Evolutionary conservation across 257 asterid species (phyloP).

Genomic region (Rubia yunnanensis): DNA sequence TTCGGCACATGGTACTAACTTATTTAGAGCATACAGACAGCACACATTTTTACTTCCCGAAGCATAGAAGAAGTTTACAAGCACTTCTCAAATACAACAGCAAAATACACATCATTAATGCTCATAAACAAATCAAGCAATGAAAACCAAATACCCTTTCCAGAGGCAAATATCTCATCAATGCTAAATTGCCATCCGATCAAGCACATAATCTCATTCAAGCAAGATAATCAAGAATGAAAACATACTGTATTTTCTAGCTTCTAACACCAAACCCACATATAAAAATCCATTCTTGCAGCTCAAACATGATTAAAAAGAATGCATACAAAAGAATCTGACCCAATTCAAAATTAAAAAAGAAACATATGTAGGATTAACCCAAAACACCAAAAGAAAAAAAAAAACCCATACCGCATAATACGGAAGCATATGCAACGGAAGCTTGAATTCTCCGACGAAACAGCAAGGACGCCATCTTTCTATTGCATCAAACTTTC

Average conservation of each 20-base stretch:
- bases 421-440: conserved; percentile 12
- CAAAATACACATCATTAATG: neutral
- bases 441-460: conserved; percentile 33
- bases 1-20: neutral
- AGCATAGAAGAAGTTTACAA: neutral
- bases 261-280: neutral
- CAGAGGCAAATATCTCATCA: conserved; percentile 2
- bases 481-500: conserved; percentile 2
- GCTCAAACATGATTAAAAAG: neutral
- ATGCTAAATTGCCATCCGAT: neutral
- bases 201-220: neutral
- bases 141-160: neutral
- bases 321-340: no score
- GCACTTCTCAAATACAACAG: neutral
- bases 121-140: neutral
- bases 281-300: neutral
- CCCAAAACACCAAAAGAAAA: neutral
- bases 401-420: conserved; percentile 28
- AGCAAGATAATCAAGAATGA: neutral
- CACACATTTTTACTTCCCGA: neutral
- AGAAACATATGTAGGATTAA: neutral
- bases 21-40: neutral
- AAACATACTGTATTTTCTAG: neutral
- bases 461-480: conserved; percentile 41
- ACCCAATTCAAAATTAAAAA: neutral